phyloP scores from a whole-genome alignment of 768 basidiomycete genomes.

The Lactifluus pinguis region DNA sequence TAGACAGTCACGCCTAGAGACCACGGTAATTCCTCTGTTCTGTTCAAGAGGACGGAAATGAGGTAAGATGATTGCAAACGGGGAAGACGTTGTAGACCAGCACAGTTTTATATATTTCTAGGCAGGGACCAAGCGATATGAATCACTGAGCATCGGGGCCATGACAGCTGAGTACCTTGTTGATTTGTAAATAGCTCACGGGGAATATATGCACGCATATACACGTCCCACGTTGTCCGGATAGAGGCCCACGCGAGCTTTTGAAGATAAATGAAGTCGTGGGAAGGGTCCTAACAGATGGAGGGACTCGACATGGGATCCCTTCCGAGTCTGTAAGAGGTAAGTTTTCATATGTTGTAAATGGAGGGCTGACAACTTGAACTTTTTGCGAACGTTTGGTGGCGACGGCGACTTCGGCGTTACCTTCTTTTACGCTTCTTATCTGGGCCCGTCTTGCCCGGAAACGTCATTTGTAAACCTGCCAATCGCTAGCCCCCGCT shows the following conservation, averaged over 20 bases:
- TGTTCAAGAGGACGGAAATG: background rate
- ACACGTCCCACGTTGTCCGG: background rate
- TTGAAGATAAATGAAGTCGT: background rate
- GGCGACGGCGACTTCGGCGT: slow-evolving; percentile 10
- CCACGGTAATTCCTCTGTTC: background rate
- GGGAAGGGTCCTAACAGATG: background rate
- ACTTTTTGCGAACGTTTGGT: background rate
- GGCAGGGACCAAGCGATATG: background rate
- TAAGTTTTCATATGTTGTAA: background rate
- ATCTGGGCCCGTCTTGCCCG: background rate
- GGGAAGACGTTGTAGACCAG: background rate
- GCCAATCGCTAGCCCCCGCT: background rate
- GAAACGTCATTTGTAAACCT: background rate
- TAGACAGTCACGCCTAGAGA: background rate
- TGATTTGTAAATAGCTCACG: background rate
- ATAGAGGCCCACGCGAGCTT: background rate
- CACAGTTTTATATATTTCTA: background rate
- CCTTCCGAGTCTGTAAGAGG: background rate
- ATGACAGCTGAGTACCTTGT: background rate
- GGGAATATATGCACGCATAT: background rate
- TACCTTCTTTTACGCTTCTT: background rate
- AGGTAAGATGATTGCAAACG: background rate
- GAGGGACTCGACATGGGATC: background rate
- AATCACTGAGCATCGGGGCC: slow-evolving; percentile 1
- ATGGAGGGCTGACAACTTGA: background rate